These are phyloP conservation scores for Schwanniomyces polymorphus DNA, from an alignment of 805 yeast genomes.

Conservation along the genomic window DNA sequence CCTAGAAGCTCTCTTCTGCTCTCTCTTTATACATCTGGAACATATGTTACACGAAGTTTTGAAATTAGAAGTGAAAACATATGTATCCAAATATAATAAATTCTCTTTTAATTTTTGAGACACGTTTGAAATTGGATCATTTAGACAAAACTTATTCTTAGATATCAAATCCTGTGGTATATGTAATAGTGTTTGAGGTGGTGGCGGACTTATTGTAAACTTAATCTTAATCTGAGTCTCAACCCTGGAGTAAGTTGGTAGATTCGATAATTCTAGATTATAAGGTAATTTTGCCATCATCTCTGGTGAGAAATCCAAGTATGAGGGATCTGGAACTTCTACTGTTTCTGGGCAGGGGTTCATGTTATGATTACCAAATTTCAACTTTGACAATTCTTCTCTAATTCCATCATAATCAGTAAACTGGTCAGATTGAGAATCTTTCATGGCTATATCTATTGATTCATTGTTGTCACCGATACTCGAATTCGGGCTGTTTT, in stretches of 20 bases:
- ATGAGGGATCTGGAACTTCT: constrained; percentile 30
- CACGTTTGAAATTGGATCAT: constrained; percentile 47
- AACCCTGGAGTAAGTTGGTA: constrained; percentile 85
- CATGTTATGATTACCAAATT: constrained; percentile 49
- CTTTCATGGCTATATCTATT: neutral
- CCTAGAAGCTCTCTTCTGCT: constrained; percentile 90
- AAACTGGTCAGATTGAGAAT: constrained; percentile 4
- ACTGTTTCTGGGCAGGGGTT: constrained; percentile 34
- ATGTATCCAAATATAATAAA: constrained; percentile 71
- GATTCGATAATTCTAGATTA: constrained; percentile 52
- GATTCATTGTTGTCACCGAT: constrained; percentile 3
- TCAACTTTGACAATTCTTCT: constrained; percentile 49
- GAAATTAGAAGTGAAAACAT: constrained; percentile 63
- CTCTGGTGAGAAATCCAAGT: constrained; percentile 37
- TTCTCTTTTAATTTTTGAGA: constrained; percentile 44
- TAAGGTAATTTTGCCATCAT: constrained; percentile 45
- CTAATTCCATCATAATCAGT: constrained; percentile 40
- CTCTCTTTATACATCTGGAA: constrained; percentile 86
- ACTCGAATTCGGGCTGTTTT: constrained; percentile 4
- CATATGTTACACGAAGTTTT: constrained; percentile 70
- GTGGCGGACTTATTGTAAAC: constrained; percentile 71
- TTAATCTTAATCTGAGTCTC: constrained; percentile 91
- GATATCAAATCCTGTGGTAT: constrained; percentile 86
- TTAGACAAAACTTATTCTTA: constrained; percentile 77
- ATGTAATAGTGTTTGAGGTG: constrained; percentile 69